Evolutionary conservation across 352 stramenopile species (phyloP).

Genomic region (Globisporangium camurandrum): DNA sequence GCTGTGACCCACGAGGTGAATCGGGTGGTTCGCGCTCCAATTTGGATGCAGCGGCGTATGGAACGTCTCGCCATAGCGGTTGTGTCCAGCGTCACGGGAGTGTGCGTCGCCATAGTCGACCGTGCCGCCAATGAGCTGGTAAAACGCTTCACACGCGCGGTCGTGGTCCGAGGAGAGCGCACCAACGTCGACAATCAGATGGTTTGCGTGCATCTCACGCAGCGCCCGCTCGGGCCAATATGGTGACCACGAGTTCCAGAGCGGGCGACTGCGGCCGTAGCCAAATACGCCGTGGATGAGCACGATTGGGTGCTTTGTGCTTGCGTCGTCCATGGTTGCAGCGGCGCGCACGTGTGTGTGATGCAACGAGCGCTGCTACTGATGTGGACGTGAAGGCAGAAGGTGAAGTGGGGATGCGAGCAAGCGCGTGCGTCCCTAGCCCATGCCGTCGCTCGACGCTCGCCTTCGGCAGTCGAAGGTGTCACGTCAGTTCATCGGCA

Average conservation of each 20-base stretch:
- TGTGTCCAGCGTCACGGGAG: slow-evolving; percentile 21
- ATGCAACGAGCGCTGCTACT: background rate
- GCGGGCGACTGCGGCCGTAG: slow-evolving; percentile 5
- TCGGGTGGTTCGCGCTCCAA: slow-evolving; percentile 41
- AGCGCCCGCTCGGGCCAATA: slow-evolving; percentile 49
- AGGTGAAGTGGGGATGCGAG: background rate
- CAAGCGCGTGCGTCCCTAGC: background rate
- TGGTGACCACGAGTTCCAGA: slow-evolving; percentile 22
- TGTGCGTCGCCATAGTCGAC: slow-evolving; percentile 63
- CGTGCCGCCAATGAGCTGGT: slow-evolving; percentile 41
- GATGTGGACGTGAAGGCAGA: background rate
- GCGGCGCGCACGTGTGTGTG: background rate
- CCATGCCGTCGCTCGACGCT: background rate
- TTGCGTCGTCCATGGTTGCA: background rate
- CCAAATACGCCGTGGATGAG: slow-evolving; percentile 19
- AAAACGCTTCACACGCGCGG: slow-evolving; percentile 59
- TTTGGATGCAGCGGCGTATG: slow-evolving; percentile 18
- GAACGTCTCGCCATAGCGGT: slow-evolving; percentile 38
- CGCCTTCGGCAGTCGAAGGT: background rate
- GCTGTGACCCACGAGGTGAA: slow-evolving; percentile 59
- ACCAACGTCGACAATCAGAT: slow-evolving; percentile 52
- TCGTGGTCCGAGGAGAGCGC: slow-evolving; percentile 60
- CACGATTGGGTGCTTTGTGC: slow-evolving; percentile 19
- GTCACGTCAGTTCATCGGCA: background rate
- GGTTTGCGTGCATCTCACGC: slow-evolving; percentile 39